phyloP scores from a whole-genome alignment of 768 basidiomycete species.

The Crassisporium funariophilum region DNA sequence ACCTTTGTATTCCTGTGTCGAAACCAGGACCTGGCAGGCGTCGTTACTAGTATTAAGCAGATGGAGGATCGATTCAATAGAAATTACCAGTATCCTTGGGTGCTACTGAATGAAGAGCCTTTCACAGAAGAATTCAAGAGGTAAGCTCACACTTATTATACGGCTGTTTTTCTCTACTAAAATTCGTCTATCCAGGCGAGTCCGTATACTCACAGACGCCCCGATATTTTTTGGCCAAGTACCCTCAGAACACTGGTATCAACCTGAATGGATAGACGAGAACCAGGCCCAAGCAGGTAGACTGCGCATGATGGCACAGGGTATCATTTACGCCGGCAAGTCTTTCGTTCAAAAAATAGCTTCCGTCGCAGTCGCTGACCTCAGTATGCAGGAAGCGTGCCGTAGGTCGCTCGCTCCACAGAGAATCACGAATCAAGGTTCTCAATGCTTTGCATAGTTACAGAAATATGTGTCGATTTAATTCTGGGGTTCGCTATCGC shows the following conservation, averaged over 20 bases:
- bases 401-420: constrained; percentile 48
- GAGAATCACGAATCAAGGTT: background rate
- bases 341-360: constrained; percentile 3
- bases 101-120: constrained; percentile 82
- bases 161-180: constrained; percentile 33
- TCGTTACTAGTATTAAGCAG: constrained; percentile 59
- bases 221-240: constrained; percentile 73
- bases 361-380: constrained; percentile 8
- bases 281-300: constrained; percentile 59
- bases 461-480: constrained; percentile 95
- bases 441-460: constrained; percentile 47
- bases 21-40: constrained; percentile 46
- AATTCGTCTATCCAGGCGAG: constrained; percentile 39
- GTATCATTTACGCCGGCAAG: constrained; percentile 63
- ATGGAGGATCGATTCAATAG: constrained; percentile 87
- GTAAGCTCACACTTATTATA: constrained; percentile 31
- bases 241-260: constrained; percentile 73
- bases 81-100: constrained; percentile 74
- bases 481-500: constrained; percentile 70
- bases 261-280: constrained; percentile 83
- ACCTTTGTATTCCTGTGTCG: constrained; percentile 74
- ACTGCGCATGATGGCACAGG: constrained; percentile 61
- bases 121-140: constrained; percentile 75
- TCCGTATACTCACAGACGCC: constrained; percentile 56
- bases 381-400: constrained; percentile 58